phyloP scores from a whole-genome alignment of 495 filamentous ascomycete species.

The Chaetomium cochliodes region DNA sequence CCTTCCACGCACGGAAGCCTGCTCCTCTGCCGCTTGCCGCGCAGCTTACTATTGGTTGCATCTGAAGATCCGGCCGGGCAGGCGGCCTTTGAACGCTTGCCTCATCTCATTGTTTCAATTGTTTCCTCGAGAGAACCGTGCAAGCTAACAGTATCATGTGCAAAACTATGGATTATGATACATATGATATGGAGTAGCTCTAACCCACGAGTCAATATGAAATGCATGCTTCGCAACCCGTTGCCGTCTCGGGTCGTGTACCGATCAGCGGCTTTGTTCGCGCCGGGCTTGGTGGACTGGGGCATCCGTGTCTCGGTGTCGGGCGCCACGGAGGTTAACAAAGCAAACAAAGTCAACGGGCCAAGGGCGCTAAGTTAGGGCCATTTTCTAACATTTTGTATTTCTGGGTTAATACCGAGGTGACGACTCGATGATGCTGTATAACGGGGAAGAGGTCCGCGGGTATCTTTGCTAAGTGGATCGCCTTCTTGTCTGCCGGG shows the following conservation, averaged over 20 bases:
- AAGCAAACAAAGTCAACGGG: background rate
- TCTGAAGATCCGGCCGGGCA: conserved; percentile 6
- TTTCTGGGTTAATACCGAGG: background rate
- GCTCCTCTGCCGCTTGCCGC: conserved; percentile 5
- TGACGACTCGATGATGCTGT: background rate
- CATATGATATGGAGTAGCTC: background rate
- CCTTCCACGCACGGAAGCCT: background rate
- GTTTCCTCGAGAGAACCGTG: background rate
- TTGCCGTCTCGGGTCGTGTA: conserved; percentile 5
- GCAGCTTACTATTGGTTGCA: background rate
- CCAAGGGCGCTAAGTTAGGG: background rate
- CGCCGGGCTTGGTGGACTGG: conserved; percentile 21
- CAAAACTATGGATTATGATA: background rate
- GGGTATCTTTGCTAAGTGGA: background rate
- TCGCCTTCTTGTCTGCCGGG: conserved; percentile 18
- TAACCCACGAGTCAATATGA: background rate
- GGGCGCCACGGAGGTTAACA: conserved; percentile 2
- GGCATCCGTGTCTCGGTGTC: conserved; percentile 27
- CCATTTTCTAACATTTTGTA: background rate
- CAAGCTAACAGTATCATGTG: background rate
- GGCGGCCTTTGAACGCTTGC: background rate
- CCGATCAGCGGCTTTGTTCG: conserved; percentile 24
- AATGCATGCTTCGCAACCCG: background rate
- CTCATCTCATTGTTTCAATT: background rate
- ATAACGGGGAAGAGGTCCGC: background rate